Base-by-base conservation (phyloP, 2,329 filamentous ascomycete species). In the Xylariomycetidae sp. region DNA sequence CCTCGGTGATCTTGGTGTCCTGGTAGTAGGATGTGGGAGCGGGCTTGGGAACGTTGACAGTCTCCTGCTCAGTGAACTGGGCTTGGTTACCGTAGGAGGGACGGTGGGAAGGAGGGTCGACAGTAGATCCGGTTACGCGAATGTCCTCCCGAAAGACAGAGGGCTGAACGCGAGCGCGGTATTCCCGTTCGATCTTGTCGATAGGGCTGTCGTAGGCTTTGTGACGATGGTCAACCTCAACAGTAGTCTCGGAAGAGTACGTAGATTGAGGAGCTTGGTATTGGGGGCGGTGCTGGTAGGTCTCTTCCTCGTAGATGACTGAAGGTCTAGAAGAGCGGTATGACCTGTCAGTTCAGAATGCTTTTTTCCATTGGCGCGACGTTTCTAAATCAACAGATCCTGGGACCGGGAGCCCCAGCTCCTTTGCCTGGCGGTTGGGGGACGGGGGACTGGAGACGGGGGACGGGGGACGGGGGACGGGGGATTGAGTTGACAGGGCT, bases 121-220 rank as follows among this genome's bases (percentile, higher is more conserved):
- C 43, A 28, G 52, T 54, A 26, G 48, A 35, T 15, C 42, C 50
- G 29, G 36, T 44, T 23, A 48, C 45, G 32, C 36, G 43, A 24
- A 42, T 32, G 9, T 52, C 46, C 10, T 57, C 48, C 44, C 59
- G 50, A 59, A 66, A 67, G 55, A 56, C 61, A 47, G 72, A 41
- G 12, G 50, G 67, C 49, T 75, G 73, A 61, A 69, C 66, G 47
- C 72, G 74, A 57, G 76, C 64, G 55, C 77, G 76, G 60, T 80
- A 81, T 62, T 79, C 69, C 63, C 73, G 74, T 64, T 82, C 78
- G 56, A 74, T 74, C 48, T 73, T 59, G 64, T 82, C 78, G 59
- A 82, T 69, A 48, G 70, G 63, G 49, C 61, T 68, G 50, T 55
- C 55, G 50, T 67, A 58, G 55, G 63, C 63, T 43, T 63, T 58